Evolutionary conservation across 2,329 filamentous ascomycete species (phyloP), one percentile per base, ranked within the genome.

Genomic region (Fusarium sp.): DNA sequence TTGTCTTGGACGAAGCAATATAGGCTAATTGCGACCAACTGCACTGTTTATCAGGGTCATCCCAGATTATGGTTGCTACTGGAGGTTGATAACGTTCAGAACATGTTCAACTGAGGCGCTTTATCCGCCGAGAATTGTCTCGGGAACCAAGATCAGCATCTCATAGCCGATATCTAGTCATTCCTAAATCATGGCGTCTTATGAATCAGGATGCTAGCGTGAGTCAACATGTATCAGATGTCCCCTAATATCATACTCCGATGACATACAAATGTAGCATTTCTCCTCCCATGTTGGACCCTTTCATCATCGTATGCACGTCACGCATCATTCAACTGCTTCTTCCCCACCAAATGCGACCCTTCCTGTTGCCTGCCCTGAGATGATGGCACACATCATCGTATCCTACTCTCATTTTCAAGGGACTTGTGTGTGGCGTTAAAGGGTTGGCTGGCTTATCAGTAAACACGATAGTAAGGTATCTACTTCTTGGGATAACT

Each of bases 311-410:
- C 41, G 27, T 13, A 53, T 54, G 61, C 39, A 62, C 25, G 56
- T 53, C 51, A 44, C 45, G 23, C 44, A 66, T 61, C 46, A 45
- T 30, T 15, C 35, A 45, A 48, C 25, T 23, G 44, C 8, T 22
- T 47, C 32, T 54, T 51, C 47, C 56, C 49, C 59, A 49, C 52
- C 39, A 49, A 46, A 65, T 55, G 35, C 40, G 32, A 65, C 54
- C 55, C 27, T 54, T 43, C 22, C 19, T 52, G 30, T 20, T 47
- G 33, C 40, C 50, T 64, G 55, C 30, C 59, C 40, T 55, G 55
- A 60, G 35, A 58, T 20, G 47, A 60, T 33, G 53, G 32, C 40
- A 43, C 40, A 22, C 32, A 37, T 13, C 15, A 23, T 50, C 37
- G 23, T 44, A 39, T 41, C 8, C 44, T 23, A 10, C 17, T 39